phyloP scores from a whole-genome alignment of 2,329 filamentous ascomycete species.

The Cercospora janseana region DNA sequence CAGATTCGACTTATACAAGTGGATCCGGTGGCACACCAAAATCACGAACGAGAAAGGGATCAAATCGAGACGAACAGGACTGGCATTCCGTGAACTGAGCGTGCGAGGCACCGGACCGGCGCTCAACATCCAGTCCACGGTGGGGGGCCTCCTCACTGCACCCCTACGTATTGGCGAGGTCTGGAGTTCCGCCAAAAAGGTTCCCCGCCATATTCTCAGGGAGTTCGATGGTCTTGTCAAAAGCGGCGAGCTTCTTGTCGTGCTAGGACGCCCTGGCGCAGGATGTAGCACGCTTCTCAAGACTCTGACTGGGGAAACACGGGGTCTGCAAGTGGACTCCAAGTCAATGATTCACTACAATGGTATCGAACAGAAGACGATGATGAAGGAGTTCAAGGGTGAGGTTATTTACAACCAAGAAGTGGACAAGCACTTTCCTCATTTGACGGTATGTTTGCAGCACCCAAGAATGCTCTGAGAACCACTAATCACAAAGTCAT shows the following conservation, averaged over 20 bases:
- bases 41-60: conserved; percentile 4
- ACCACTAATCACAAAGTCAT: not conserved
- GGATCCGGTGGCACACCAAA: conserved; percentile 8
- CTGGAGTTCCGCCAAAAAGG: conserved; percentile 47
- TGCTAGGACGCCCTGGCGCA: conserved; percentile 43
- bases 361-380: conserved; percentile 67
- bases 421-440: conserved; percentile 76
- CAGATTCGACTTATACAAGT: conserved; percentile 13
- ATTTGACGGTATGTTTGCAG: conserved; percentile 57
- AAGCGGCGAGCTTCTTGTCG: conserved; percentile 43
- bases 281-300: conserved; percentile 82
- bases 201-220: conserved; percentile 55
- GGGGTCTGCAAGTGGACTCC: conserved; percentile 70
- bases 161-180: conserved; percentile 54
- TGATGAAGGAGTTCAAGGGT: conserved; percentile 73
- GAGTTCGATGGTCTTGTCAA: conserved; percentile 54
- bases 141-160: conserved; percentile 46
- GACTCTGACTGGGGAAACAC: conserved; percentile 76
- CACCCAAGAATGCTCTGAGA: not conserved
- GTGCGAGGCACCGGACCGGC: conserved; percentile 63
- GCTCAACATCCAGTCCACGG: conserved; percentile 66
- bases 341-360: conserved; percentile 77
- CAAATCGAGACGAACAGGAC: conserved; percentile 41
- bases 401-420: conserved; percentile 85
- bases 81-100: conserved; percentile 63